phyloP scores from a whole-genome alignment of 83 land plant species.

The Picea engelmannii region DNA sequence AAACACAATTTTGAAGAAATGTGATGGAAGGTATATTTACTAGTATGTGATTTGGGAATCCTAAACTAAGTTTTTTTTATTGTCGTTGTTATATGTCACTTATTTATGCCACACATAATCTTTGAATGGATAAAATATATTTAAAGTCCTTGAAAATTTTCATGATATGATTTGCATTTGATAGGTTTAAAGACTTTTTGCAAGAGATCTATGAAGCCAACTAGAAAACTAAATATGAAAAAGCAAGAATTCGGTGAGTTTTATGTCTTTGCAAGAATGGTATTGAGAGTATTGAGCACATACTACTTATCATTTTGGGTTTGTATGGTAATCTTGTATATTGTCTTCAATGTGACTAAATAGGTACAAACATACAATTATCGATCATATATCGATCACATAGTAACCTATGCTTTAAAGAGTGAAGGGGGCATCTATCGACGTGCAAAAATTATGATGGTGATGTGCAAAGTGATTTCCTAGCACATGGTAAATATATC shows the following conservation, averaged over 20 bases:
- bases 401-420: constrained; percentile 91
- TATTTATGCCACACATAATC: no score
- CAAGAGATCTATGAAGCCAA: constrained; percentile 77
- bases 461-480: constrained; percentile 96
- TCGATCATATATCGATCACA: no score
- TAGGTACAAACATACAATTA: constrained; percentile 94
- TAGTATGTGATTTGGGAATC: no score
- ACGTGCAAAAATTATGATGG: constrained; percentile 98
- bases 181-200: constrained; percentile 89
- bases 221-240: constrained; percentile 79
- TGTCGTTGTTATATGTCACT: no score
- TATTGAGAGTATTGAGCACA: neutral
- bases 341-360: neutral
- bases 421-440: constrained; percentile 95
- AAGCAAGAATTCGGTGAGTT: constrained; percentile 74
- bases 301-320: neutral
- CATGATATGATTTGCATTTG: constrained; percentile 5
- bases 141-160: no score
- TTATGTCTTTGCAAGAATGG: neutral
- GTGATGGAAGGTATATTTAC: no score
- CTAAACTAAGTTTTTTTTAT: no score
- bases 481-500: constrained; percentile 78
- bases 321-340: neutral
- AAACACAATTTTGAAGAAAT: no score
- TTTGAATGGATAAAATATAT: no score